Evolutionary conservation across 179 eudicot genomes (phyloP).

Genomic region (Gypsophila paniculata): DNA sequence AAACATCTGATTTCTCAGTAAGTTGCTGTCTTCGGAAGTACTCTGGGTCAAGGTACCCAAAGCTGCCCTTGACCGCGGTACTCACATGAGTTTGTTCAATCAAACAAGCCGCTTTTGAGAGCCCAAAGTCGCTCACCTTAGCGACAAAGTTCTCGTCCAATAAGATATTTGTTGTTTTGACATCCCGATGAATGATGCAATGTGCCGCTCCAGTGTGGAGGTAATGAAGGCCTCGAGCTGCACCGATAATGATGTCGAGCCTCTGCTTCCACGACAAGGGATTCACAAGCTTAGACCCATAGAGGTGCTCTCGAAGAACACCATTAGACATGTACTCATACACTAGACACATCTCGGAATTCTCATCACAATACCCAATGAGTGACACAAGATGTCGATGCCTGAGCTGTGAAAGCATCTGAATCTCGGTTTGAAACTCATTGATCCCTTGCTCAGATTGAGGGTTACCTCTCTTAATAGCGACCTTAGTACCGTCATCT

Average conservation of each 20-base stretch:
- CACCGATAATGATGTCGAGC: conserved; percentile 81
- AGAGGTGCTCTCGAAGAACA: conserved; percentile 82
- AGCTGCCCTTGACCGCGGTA: conserved; percentile 88
- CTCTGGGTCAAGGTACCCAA: conserved; percentile 86
- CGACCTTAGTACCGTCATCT: conserved; percentile 66
- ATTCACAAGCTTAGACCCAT: conserved; percentile 36
- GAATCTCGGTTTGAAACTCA: conserved; percentile 83
- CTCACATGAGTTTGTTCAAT: conserved; percentile 91
- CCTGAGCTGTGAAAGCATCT: conserved; percentile 72
- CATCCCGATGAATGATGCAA: conserved; percentile 85
- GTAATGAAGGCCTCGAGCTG: conserved; percentile 86
- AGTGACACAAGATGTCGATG: conserved; percentile 89
- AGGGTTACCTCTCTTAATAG: conserved; percentile 74
- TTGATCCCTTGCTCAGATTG: conserved; percentile 85
- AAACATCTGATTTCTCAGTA: conserved; percentile 84
- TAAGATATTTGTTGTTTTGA: conserved; percentile 83
- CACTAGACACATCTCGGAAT: conserved; percentile 77
- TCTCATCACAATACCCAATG: conserved; percentile 83
- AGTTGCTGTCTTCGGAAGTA: conserved; percentile 83
- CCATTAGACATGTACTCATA: conserved; percentile 92
- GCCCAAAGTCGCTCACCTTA: conserved; percentile 81
- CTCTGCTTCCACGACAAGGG: conserved; percentile 70
- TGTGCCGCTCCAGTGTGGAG: conserved; percentile 90
- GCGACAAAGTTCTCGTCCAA: conserved; percentile 74
- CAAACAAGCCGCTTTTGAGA: conserved; percentile 68